Conservation (phyloP, 176 grass and related monocot genomes). For the Oropetium thomaeum region DNA sequence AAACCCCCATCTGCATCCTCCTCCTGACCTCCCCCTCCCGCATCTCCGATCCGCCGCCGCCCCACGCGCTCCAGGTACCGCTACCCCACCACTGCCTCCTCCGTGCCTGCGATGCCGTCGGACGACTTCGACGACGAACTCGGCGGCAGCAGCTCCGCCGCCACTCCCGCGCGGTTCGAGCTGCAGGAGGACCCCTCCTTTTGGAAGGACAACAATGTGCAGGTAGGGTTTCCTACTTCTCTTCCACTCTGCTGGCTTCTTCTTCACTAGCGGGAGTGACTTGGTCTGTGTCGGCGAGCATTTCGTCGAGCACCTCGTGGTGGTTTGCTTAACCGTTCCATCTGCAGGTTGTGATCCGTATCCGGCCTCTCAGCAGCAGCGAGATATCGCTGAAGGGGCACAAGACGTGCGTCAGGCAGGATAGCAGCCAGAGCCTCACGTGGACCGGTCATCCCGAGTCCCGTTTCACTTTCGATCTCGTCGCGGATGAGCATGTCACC, state of each 20-base stretch:
- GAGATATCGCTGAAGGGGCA: conserved; percentile 84
- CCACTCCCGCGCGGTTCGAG: conserved; percentile 49
- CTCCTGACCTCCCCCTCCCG: not conserved
- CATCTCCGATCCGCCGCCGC: conserved; percentile 22
- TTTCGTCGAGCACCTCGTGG: conserved; percentile 27
- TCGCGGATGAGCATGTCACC: conserved; percentile 87
- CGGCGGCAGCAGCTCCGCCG: not conserved
- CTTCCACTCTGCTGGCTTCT: not conserved
- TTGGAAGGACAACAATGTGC: conserved; percentile 97
- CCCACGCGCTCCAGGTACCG: conserved; percentile 7
- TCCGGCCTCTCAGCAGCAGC: conserved; percentile 68
- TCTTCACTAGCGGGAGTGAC: not conserved
- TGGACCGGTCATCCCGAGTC: conserved; percentile 90
- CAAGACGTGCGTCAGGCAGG: conserved; percentile 70
- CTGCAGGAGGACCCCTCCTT: conserved; percentile 86
- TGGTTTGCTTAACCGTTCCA: not conserved
- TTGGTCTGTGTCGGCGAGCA: not conserved
- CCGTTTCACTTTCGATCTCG: conserved; percentile 90
- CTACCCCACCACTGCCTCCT: not conserved
- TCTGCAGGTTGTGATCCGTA: conserved; percentile 71
- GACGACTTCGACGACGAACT: conserved; percentile 38
- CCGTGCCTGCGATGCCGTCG: conserved; percentile 14
- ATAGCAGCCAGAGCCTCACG: conserved; percentile 72
- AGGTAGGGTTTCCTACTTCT: conserved; percentile 39
- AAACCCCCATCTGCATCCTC: conserved; percentile 35